Percentiles rank a stretch among this genome's conserved stretches.
Evolutionary conservation across 306 rosid species (phyloP).

Genomic region (Mimosa pudica): DNA sequence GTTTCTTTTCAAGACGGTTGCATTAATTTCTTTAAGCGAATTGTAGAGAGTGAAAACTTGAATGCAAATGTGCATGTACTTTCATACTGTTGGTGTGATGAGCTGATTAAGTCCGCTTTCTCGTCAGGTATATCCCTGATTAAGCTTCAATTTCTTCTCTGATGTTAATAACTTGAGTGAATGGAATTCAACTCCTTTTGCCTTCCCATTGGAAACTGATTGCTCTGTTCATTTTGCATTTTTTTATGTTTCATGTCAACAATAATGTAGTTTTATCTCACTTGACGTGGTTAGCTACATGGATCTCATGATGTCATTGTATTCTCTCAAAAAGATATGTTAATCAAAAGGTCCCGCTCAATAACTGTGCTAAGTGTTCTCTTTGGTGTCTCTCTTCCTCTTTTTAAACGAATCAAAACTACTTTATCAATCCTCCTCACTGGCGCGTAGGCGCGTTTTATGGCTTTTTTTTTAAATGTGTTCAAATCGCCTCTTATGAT

Average conservation of each 20-base stretch:
- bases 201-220: constrained; percentile 17
- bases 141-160: constrained; percentile 22
- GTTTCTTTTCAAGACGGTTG: constrained; percentile 83
- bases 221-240: constrained; percentile 31
- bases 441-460: too few species aligned
- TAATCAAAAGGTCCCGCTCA: too few species aligned
- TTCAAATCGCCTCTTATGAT: too few species aligned
- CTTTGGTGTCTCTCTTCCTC: too few species aligned
- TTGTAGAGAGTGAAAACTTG: constrained; percentile 63
- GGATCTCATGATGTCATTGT: too few species aligned
- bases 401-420: too few species aligned
- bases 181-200: constrained; percentile 9
- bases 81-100: constrained; percentile 99
- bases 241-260: neutral
- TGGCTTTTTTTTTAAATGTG: too few species aligned
- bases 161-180: neutral
- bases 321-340: too few species aligned
- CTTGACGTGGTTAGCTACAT: too few species aligned
- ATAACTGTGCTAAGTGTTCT: too few species aligned
- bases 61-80: constrained; percentile 79
- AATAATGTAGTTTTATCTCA: too few species aligned
- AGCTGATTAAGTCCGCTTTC: constrained; percentile 87
- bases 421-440: too few species aligned
- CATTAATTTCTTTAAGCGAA: constrained; percentile 64
- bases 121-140: constrained; percentile 66